Percentiles rank a stretch among this genome's conserved stretches.
Evolutionary conservation across 345 rosid species (phyloP).

Genomic region (Hevea brasiliensis): DNA sequence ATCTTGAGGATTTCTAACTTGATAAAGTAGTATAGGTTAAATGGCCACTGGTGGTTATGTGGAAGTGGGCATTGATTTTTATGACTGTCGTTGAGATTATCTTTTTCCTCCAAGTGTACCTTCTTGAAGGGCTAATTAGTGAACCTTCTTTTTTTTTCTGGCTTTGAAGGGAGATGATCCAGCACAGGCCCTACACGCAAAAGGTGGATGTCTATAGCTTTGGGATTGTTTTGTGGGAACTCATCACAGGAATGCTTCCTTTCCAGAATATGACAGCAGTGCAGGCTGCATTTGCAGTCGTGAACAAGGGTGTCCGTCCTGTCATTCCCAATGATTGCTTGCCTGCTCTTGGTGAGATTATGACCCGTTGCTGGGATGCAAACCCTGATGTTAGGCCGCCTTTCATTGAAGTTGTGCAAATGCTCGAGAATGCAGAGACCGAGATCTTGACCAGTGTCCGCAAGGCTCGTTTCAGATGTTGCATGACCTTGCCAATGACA

Average conservation of each 20-base stretch:
- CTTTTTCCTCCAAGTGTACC: too few species aligned
- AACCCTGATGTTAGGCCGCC: constrained; percentile 34
- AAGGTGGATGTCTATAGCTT: constrained; percentile 38
- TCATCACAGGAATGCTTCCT: constrained; percentile 32
- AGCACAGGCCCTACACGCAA: constrained; percentile 34
- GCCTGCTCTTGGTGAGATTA: constrained; percentile 28
- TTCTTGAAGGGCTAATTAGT: neutral
- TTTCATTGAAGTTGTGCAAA: constrained; percentile 23
- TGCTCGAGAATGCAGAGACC: constrained; percentile 32
- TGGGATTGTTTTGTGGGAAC: constrained; percentile 37
- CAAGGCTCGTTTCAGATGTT: constrained; percentile 37
- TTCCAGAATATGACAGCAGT: constrained; percentile 39
- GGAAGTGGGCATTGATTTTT: too few species aligned
- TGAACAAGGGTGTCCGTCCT: constrained; percentile 32
- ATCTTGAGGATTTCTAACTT: too few species aligned
- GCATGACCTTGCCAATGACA: constrained; percentile 33
- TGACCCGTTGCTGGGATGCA: constrained; percentile 36
- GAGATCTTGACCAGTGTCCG: constrained; percentile 34
- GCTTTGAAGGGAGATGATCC: constrained; percentile 33
- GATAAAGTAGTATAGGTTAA: too few species aligned
- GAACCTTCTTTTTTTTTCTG: neutral
- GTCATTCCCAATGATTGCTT: constrained; percentile 29
- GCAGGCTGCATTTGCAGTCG: constrained; percentile 39
- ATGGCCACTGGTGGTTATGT: too few species aligned
- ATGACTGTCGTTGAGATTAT: too few species aligned